Percentiles rank a stretch among this genome's conserved stretches.
These are phyloP conservation scores for Balamuthia mandrillaris DNA, from an alignment of 208 protist species.

Conservation along the genomic window DNA sequence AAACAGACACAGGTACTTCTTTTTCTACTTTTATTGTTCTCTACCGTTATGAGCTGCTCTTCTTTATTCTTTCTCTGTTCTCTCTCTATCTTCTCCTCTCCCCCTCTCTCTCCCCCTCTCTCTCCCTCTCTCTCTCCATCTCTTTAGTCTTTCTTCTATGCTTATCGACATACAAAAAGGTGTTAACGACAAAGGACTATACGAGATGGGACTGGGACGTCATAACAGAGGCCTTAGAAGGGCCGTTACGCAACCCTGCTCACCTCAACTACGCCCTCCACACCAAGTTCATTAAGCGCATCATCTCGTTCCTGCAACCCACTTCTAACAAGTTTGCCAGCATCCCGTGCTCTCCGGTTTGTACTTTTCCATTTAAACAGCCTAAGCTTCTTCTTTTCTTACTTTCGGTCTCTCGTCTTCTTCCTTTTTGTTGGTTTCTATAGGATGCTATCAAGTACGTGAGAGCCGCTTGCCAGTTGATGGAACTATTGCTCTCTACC, in stretches of 20 bases:
- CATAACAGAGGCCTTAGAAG: slow-evolving; percentile 22
- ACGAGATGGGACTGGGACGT: slow-evolving; percentile 21
- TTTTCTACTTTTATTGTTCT: too few relatives aligned
- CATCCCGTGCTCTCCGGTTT: not conserved
- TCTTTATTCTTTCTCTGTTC: too few relatives aligned
- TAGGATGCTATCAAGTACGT: slow-evolving; percentile 59
- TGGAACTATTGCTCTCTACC: slow-evolving; percentile 44
- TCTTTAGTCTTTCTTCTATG: too few relatives aligned
- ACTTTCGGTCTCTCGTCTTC: slow-evolving; percentile 11
- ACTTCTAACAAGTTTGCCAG: slow-evolving; percentile 1
- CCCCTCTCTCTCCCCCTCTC: too few relatives aligned
- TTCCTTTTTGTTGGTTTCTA: not conserved
- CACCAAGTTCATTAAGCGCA: slow-evolving; percentile 42
- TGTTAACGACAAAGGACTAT: slow-evolving; percentile 11
- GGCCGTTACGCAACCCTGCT: slow-evolving; percentile 8
- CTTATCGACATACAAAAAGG: too few relatives aligned
- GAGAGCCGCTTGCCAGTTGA: slow-evolving; percentile 29
- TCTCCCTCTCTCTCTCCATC: too few relatives aligned
- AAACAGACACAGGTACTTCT: slow-evolving; percentile 34
- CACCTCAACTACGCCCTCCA: not conserved
- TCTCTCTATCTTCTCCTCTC: too few relatives aligned
- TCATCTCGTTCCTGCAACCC: slow-evolving; percentile 31
- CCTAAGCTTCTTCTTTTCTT: not conserved
- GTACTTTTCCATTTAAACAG: not conserved
- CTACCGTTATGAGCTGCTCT: too few relatives aligned